These are phyloP conservation scores for Coleophoma crateriformis DNA, from an alignment of 2,329 filamentous ascomycete genomes.

Conservation along the genomic window DNA sequence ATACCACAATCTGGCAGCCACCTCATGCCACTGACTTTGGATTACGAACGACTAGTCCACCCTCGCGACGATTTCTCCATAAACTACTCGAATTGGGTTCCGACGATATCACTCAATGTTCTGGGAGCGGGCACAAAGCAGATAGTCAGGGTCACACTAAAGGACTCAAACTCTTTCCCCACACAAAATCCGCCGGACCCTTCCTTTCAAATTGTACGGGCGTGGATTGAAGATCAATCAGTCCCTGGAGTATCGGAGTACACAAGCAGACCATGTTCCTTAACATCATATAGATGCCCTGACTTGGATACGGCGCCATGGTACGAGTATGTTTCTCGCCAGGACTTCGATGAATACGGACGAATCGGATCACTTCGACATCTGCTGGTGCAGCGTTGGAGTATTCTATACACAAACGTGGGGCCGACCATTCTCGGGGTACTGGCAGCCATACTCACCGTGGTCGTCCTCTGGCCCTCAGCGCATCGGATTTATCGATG, in stretches of 20 bases:
- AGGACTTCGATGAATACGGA: constrained; percentile 1
- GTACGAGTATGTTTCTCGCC: neutral
- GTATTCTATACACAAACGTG: neutral
- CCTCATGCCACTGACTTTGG: constrained; percentile 1
- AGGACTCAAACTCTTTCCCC: neutral
- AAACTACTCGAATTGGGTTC: constrained; percentile 1
- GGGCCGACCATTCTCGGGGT: neutral
- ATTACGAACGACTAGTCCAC: constrained; percentile 5
- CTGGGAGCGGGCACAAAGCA: constrained; percentile 4
- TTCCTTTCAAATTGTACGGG: neutral
- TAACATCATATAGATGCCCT: neutral
- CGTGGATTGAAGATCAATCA: neutral
- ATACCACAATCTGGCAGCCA: neutral
- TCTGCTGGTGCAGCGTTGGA: neutral
- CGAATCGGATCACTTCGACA: neutral
- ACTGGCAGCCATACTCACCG: neutral
- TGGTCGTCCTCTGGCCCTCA: neutral
- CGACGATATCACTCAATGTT: constrained; percentile 3
- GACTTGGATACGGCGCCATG: neutral
- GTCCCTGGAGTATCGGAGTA: neutral
- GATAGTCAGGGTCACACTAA: neutral
- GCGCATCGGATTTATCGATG: neutral
- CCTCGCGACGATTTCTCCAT: constrained; percentile 5
- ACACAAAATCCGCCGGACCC: neutral
- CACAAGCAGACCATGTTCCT: neutral